Conservation (phyloP, 352 stramenopile genomes). For the Phytophthora cryptogea region DNA sequence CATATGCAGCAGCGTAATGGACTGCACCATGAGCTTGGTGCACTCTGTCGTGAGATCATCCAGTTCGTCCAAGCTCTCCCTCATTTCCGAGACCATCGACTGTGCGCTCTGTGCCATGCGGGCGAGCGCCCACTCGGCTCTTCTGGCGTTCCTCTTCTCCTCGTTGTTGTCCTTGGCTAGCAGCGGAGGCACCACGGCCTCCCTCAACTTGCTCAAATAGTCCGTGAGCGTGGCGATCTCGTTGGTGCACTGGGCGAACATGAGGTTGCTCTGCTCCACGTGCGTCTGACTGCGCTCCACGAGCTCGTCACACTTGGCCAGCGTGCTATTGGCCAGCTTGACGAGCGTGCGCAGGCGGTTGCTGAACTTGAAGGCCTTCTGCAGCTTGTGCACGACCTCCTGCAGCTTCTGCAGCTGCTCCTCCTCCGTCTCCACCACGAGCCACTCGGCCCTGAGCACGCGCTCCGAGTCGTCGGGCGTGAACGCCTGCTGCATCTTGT, state of each 20-base stretch:
- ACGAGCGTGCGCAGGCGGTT: constrained; percentile 67
- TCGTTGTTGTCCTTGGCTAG: constrained; percentile 67
- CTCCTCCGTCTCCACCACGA: constrained; percentile 82
- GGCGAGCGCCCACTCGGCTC: constrained; percentile 76
- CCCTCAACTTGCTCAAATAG: constrained; percentile 78
- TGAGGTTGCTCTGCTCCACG: constrained; percentile 78
- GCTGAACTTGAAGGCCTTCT: constrained; percentile 86
- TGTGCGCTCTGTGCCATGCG: constrained; percentile 75
- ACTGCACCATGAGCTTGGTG: constrained; percentile 86
- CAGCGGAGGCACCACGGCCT: constrained; percentile 57
- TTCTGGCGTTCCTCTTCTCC: constrained; percentile 69
- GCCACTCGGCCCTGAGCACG: constrained; percentile 70
- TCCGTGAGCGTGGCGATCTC: constrained; percentile 77
- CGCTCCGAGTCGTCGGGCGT: constrained; percentile 75
- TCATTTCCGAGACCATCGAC: constrained; percentile 72
- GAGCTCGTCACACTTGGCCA: constrained; percentile 70
- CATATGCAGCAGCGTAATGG: constrained; percentile 87
- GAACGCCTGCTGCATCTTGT: constrained; percentile 73
- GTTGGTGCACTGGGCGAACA: constrained; percentile 82
- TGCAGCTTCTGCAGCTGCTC: constrained; percentile 68
- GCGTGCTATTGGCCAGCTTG: constrained; percentile 69
- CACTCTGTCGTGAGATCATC: constrained; percentile 82
- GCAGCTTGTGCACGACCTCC: constrained; percentile 60
- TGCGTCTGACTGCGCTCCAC: constrained; percentile 73
- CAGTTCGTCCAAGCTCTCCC: constrained; percentile 75